Base-by-base conservation (phyloP, 2,329 filamentous ascomycete genomes). In the Nigrospora oryzae region DNA sequence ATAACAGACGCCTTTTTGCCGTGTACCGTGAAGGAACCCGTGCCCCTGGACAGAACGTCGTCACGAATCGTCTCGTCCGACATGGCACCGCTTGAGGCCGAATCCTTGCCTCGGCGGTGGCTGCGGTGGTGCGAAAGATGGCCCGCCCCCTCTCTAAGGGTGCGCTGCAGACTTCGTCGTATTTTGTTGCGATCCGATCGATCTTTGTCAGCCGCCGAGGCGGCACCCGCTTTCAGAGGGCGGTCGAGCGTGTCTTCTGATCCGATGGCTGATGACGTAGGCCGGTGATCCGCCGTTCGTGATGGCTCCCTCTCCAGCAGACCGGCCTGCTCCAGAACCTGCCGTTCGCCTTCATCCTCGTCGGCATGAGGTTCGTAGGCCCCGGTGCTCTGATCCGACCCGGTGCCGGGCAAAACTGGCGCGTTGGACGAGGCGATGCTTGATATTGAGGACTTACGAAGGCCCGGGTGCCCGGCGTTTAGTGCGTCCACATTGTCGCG, bases 1-100 rank as follows among this genome's bases (percentile, higher is more conserved):
- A 98, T 88, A 45, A 98, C 87, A 1, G 89, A 95, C 3, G 93
- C 93, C 65, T 98, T 97, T 70, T 97, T 98, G 49, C 93, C 91
- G 58, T 98, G 93, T 4, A 98, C 83, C 4, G 93, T 95, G 63
- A 98, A 98, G 56, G 88, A 95, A 5, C 89, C 89, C 12, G 86
- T 81, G 12, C 85, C 84, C 40, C 93, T 81, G 7, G 85, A 73
- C 12, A 98, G 73, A 11, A 85, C 81, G 53, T 88, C 85, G 34
- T 85, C 69, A 66, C 76, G 56, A 50, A 63, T 51, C 30, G 53
- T 68, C 15, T 79, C 77, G 32, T 79, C 77, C 11, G 64, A 66
- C 37, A 73, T 66, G 14, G 51, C 57, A n/a, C 71, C 70, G 36
- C 77, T 84, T 3, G 80, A 80, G 3, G 74, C 68, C 4, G 83